These are phyloP conservation scores for Onygenales sp. DNA, from an alignment of 2,329 filamentous ascomycete genomes.

Conservation along the genomic window DNA sequence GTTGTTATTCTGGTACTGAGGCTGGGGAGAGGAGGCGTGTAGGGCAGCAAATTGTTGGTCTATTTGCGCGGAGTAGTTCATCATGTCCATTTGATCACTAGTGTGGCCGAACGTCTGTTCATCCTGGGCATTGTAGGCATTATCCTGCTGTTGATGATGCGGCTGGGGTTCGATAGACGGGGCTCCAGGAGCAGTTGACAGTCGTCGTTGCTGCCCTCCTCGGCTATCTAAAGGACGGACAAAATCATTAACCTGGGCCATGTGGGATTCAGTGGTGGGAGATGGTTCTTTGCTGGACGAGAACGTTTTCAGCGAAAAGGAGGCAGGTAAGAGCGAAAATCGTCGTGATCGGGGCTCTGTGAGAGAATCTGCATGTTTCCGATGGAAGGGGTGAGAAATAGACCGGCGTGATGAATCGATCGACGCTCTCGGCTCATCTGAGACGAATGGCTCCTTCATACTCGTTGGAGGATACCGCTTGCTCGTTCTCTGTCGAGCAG, in stretches of 20 bases:
- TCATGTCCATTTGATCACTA: constrained; percentile 14
- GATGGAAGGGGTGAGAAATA: constrained; percentile 58
- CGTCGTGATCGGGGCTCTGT: constrained; percentile 52
- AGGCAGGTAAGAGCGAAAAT: constrained; percentile 60
- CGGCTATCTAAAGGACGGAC: constrained; percentile 15
- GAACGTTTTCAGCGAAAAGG: constrained; percentile 57
- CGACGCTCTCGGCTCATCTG: constrained; percentile 52
- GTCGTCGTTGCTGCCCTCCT: constrained; percentile 18
- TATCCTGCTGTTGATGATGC: constrained; percentile 6
- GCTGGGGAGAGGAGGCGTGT: constrained; percentile 23
- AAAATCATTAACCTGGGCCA: constrained; percentile 26
- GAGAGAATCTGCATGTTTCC: constrained; percentile 62
- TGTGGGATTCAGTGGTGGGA: constrained; percentile 33
- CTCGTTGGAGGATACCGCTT: constrained; percentile 83
- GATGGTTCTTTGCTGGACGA: constrained; percentile 44
- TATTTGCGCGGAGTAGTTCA: constrained; percentile 32
- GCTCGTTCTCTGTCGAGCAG: constrained; percentile 35
- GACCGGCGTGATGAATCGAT: constrained; percentile 69
- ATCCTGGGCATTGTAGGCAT: constrained; percentile 17
- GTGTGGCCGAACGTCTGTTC: constrained; percentile 10
- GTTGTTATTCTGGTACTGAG: constrained; percentile 13
- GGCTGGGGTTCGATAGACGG: constrained; percentile 1
- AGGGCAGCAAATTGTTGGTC: constrained; percentile 33
- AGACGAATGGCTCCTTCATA: constrained; percentile 55
- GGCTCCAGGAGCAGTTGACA: constrained; percentile 25